phyloP scores from a whole-genome alignment of 2,329 filamentous ascomycete genomes.

The Thelonectria olida region DNA sequence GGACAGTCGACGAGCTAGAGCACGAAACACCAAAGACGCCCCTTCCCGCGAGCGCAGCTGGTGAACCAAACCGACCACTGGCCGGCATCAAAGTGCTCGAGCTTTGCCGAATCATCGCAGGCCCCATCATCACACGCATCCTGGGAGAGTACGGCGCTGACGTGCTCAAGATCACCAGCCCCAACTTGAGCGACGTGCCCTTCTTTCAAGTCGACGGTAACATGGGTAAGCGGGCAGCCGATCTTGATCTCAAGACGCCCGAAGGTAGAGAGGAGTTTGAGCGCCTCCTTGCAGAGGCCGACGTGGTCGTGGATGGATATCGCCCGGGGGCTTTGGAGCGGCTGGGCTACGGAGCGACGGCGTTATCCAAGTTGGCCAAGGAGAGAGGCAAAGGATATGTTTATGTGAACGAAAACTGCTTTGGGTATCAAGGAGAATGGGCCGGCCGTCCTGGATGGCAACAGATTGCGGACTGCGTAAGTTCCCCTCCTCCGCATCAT shows the following conservation, averaged over 20 bases:
- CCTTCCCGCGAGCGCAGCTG: conserved; percentile 39
- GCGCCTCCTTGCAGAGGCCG: conserved; percentile 66
- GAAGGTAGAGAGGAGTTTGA: conserved; percentile 66
- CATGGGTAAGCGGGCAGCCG: conserved; percentile 73
- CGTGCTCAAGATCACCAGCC: conserved; percentile 76
- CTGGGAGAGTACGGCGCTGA: conserved; percentile 80
- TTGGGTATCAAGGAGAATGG: conserved; percentile 70
- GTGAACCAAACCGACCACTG: conserved; percentile 47
- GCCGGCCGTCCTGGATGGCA: conserved; percentile 73
- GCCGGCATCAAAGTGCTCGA: conserved; percentile 77
- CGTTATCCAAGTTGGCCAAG: conserved; percentile 61
- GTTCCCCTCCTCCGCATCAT: conserved; percentile 12
- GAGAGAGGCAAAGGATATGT: conserved; percentile 69
- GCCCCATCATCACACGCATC: conserved; percentile 75
- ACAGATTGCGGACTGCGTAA: conserved; percentile 72
- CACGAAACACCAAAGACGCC: conserved; percentile 56
- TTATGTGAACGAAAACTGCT: conserved; percentile 77
- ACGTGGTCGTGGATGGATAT: conserved; percentile 75
- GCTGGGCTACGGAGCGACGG: conserved; percentile 69
- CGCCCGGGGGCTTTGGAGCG: conserved; percentile 71
- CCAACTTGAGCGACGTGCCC: conserved; percentile 73
- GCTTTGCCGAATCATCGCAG: conserved; percentile 79
- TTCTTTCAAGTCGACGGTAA: conserved; percentile 80
- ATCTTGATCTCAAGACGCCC: conserved; percentile 68
- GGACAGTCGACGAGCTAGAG: conserved; percentile 62